A percentile compares a stretch with the other conserved stretches of the same genome.
Evolutionary conservation across 208 protist species (phyloP).

Genomic region (Leptomonas seymouri): DNA sequence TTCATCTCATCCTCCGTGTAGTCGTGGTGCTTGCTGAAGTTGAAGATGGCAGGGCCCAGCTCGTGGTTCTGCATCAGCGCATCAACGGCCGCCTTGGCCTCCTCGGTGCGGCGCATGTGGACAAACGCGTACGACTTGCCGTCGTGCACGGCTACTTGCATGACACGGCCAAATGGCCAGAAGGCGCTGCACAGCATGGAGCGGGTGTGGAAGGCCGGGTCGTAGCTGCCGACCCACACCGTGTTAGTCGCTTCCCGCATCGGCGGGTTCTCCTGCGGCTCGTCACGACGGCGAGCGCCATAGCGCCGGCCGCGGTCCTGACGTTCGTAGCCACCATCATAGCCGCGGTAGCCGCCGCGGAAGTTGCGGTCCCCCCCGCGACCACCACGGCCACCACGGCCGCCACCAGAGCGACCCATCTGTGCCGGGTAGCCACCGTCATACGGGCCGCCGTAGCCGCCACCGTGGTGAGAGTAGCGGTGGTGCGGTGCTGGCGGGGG

Average conservation of each 20-base stretch:
- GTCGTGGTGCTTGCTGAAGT: constrained; percentile 88
- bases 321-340: constrained; percentile 10
- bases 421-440: constrained; percentile 10
- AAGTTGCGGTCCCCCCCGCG: constrained; percentile 16
- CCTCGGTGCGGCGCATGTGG: constrained; percentile 79
- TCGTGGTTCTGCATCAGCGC: constrained; percentile 56
- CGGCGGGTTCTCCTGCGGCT: constrained; percentile 24
- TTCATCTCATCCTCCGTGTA: constrained; percentile 79
- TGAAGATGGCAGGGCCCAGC: constrained; percentile 67
- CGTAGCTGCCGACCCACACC: constrained; percentile 87
- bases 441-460: constrained; percentile 10
- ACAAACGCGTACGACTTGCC: constrained; percentile 87
- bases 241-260: constrained; percentile 87
- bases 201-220: constrained; percentile 54
- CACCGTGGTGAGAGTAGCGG: constrained; percentile 6
- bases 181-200: constrained; percentile 58
- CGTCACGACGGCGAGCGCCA: constrained; percentile 21
- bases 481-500: constrained; percentile 10
- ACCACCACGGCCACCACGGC: constrained; percentile 19
- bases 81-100: constrained; percentile 75
- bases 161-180: constrained; percentile 78
- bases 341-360: constrained; percentile 7
- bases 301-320: constrained; percentile 15
- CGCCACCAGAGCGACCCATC: constrained; percentile 15
- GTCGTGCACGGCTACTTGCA: constrained; percentile 70